Percentiles rank a stretch among this genome's conserved stretches.
Evolutionary conservation across 495 filamentous ascomycete genomes (phyloP).

Genomic region (Podospora appendiculata): DNA sequence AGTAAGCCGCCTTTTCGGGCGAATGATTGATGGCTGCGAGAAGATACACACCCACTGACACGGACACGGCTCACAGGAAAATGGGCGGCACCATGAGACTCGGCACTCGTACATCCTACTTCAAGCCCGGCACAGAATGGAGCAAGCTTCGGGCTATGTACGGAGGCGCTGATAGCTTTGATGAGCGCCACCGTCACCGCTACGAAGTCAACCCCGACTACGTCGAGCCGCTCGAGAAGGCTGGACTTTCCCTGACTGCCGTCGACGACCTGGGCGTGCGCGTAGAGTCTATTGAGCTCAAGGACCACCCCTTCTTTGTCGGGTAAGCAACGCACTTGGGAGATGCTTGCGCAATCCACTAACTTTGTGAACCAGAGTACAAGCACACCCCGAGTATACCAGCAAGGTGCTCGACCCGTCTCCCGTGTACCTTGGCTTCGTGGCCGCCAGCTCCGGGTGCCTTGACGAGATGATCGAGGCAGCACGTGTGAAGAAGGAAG

Average conservation of each 20-base stretch:
- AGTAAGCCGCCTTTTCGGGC: background rate
- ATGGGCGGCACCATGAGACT: constrained; percentile 93
- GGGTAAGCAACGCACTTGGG: constrained; percentile 18
- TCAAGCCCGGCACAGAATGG: constrained; percentile 75
- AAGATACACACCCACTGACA: too few species aligned
- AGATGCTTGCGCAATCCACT: too few species aligned
- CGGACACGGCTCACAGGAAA: constrained; percentile 28
- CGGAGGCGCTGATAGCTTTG: constrained; percentile 42
- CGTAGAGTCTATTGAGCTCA: constrained; percentile 87
- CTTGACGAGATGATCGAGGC: constrained; percentile 29
- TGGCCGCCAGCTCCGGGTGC: constrained; percentile 65
- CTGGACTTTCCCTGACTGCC: constrained; percentile 59
- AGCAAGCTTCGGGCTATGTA: constrained; percentile 70
- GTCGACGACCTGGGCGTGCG: constrained; percentile 77
- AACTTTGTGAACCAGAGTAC: constrained; percentile 1
- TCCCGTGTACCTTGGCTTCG: constrained; percentile 76
- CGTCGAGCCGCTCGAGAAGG: constrained; percentile 48
- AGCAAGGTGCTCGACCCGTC: constrained; percentile 45
- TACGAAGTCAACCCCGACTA: constrained; percentile 70
- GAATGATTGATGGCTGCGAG: constrained; percentile 7
- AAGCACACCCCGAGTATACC: constrained; percentile 17
- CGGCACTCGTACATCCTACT: constrained; percentile 64
- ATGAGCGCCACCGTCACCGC: constrained; percentile 65
- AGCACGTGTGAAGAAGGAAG: background rate
- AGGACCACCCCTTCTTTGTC: constrained; percentile 86